phyloP scores from a whole-genome alignment of 768 basidiomycete species.

The Hortiboletus flavorubellus region DNA sequence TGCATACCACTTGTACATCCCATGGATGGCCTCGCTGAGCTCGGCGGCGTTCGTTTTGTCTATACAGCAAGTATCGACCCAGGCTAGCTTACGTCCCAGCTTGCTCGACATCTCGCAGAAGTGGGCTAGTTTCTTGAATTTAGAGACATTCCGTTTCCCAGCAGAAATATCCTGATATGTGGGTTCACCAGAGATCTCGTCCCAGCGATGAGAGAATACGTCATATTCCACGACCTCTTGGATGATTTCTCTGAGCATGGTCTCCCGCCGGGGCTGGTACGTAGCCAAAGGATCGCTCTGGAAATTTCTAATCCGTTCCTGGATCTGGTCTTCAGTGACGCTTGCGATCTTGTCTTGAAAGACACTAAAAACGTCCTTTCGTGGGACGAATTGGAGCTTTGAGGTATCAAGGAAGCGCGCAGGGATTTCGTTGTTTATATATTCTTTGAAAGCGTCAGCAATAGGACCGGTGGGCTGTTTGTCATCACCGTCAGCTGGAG shows the following conservation, averaged over 20 bases:
- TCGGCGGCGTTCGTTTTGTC: slow-evolving; percentile 14
- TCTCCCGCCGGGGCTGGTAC: slow-evolving; percentile 2
- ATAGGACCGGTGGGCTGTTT: neutral
- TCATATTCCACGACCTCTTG: slow-evolving; percentile 11
- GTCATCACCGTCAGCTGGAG: neutral
- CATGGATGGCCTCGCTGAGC: slow-evolving; percentile 18
- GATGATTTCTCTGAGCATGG: slow-evolving; percentile 7
- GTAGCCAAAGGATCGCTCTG: neutral
- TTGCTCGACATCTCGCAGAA: slow-evolving; percentile 4
- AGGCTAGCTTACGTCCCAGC: slow-evolving; percentile 3
- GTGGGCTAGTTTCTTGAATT: slow-evolving; percentile 1
- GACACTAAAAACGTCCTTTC: slow-evolving; percentile 1
- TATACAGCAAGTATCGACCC: slow-evolving; percentile 24
- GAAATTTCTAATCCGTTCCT: neutral
- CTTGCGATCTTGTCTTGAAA: slow-evolving; percentile 4
- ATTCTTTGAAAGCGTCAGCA: slow-evolving; percentile 3
- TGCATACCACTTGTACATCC: slow-evolving; percentile 25
- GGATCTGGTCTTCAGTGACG: slow-evolving; percentile 4
- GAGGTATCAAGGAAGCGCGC: slow-evolving; percentile 6
- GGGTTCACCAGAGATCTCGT: slow-evolving; percentile 6
- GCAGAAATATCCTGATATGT: slow-evolving; percentile 1
- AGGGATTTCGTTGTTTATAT: slow-evolving; percentile 14
- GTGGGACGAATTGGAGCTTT: slow-evolving; percentile 3
- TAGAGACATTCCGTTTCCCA: neutral
- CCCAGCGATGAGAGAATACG: slow-evolving; percentile 16